A percentile compares a stretch with the other conserved stretches of the same genome.
Conservation (phyloP, 2,329 filamentous ascomycete species). For the Venturia asperata region DNA sequence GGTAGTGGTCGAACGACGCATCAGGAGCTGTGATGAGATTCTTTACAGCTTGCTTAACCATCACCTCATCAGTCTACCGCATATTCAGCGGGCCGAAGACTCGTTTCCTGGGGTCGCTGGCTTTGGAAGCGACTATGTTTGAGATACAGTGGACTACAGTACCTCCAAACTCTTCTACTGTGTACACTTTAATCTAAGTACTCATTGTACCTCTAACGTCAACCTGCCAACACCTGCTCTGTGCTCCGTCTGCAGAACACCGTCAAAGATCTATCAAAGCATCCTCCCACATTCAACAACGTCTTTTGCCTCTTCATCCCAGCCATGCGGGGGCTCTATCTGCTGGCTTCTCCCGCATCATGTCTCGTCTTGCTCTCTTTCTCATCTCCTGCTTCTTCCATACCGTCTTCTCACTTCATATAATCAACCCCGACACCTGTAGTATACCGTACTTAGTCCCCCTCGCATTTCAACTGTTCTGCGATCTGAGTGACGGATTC, state of each 20-base stretch:
- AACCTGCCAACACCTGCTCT: neutral
- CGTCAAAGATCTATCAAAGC: neutral
- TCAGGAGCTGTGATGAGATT: no score
- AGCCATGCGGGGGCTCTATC: neutral
- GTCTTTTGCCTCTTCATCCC: neutral
- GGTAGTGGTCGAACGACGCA: no score
- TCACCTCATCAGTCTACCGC: no score
- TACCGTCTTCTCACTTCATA: neutral
- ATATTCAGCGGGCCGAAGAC: neutral
- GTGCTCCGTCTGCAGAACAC: neutral
- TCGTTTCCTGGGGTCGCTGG: neutral
- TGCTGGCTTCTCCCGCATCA: neutral
- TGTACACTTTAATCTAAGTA: no score
- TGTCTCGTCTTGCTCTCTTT: neutral
- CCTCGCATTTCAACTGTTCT: neutral
- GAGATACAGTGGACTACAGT: neutral
- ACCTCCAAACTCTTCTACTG: neutral
- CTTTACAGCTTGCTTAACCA: no score
- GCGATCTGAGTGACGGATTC: slow-evolving; percentile 7
- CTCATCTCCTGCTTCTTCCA: neutral
- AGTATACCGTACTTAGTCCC: neutral
- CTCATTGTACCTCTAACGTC: neutral
- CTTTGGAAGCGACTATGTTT: neutral
- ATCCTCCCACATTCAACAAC: neutral
- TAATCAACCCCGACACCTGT: slow-evolving; percentile 8